Conservation (phyloP, 352 stramenopile species). For the Phytophthora pistaciae region DNA sequence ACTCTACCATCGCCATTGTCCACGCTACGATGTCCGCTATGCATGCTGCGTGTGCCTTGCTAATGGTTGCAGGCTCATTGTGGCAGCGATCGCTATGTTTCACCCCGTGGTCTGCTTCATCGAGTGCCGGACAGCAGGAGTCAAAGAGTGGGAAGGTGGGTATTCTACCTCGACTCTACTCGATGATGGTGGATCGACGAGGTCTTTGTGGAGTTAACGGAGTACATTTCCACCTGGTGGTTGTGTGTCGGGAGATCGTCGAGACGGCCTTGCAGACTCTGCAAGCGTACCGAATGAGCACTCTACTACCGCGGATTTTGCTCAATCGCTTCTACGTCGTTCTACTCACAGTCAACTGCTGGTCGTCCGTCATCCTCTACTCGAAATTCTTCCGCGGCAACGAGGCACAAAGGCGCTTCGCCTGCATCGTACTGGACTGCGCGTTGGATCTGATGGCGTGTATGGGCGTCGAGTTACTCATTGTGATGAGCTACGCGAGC, state of each 20-base stretch:
- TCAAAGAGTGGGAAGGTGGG: no score
- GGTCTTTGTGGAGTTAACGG: constrained; percentile 36
- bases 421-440: constrained; percentile 30
- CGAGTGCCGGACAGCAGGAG: background rate
- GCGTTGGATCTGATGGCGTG: constrained; percentile 28
- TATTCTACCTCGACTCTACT: background rate
- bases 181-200: background rate
- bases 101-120: constrained; percentile 19
- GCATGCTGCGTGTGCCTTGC: constrained; percentile 31
- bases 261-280: constrained; percentile 37
- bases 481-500: constrained; percentile 20
- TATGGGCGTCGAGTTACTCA: constrained; percentile 23
- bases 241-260: constrained; percentile 28
- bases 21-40: constrained; percentile 32
- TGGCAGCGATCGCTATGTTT: constrained; percentile 18
- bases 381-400: constrained; percentile 10
- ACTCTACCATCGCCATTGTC: constrained; percentile 25
- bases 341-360: constrained; percentile 36
- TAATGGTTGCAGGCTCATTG: constrained; percentile 21
- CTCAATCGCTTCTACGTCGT: constrained; percentile 45
- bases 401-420: constrained; percentile 23
- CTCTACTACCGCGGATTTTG: constrained; percentile 22
- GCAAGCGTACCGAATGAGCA: constrained; percentile 41
- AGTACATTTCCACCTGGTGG: constrained; percentile 28
- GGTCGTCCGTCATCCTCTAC: constrained; percentile 21